Conservation (phyloP, 2,329 filamentous ascomycete species). For the Achaetomium macrosporum region DNA sequence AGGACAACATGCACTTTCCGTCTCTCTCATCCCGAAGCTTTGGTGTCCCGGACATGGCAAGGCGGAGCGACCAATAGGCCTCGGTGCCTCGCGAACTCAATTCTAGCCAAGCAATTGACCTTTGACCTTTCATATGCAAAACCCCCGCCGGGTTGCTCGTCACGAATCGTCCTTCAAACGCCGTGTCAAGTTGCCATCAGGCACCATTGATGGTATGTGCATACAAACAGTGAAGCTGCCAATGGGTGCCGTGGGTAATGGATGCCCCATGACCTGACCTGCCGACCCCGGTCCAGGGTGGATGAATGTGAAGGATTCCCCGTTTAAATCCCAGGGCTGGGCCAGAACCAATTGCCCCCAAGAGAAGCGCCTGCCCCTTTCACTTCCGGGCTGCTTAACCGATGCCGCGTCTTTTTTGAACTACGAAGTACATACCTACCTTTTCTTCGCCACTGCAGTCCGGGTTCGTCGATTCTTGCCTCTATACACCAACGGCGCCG, state of each 20-base stretch:
- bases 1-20: no score
- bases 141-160: not conserved
- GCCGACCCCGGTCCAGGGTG: slow-evolving; percentile 13
- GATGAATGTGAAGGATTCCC: slow-evolving; percentile 15
- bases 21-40: no score
- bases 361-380: slow-evolving; percentile 11
- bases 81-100: not conserved
- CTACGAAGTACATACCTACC: no score
- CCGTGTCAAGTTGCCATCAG: not conserved
- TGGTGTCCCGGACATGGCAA: not conserved
- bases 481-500: not conserved
- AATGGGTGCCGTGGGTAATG: slow-evolving; percentile 1
- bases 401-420: slow-evolving; percentile 11
- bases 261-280: slow-evolving; percentile 14
- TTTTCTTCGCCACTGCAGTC: not conserved
- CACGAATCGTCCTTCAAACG: not conserved
- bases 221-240: not conserved
- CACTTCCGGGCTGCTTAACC: slow-evolving; percentile 17
- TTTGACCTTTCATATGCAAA: not conserved
- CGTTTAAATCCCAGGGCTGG: slow-evolving; percentile 15
- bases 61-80: not conserved
- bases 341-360: slow-evolving; percentile 3
- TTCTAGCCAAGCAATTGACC: slow-evolving; percentile 1
- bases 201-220: not conserved
- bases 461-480: not conserved